These are phyloP conservation scores for Citrus medica DNA, from an alignment of 345 rosid genomes.

Conservation along the genomic window DNA sequence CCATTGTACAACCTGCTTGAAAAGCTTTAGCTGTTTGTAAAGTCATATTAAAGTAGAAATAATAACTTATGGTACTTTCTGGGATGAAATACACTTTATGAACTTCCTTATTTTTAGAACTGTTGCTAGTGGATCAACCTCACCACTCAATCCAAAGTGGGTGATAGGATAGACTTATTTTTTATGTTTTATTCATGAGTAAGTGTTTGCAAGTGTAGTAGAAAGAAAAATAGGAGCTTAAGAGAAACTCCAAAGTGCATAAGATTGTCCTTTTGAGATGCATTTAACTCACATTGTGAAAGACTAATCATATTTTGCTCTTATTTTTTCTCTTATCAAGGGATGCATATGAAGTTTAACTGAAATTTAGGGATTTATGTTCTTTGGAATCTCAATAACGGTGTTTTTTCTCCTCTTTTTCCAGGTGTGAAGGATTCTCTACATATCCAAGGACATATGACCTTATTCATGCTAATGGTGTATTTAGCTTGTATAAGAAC, in stretches of 20 bases:
- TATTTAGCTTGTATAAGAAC: slow-evolving; percentile 76
- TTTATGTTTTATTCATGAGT: neutral
- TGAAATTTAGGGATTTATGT: neutral
- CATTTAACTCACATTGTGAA: neutral
- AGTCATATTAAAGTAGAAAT: neutral
- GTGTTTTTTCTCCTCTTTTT: neutral
- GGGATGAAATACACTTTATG: neutral
- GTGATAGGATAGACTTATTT: neutral
- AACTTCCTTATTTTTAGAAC: neutral
- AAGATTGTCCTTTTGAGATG: neutral
- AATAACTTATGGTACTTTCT: neutral
- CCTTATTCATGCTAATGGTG: slow-evolving; percentile 76
- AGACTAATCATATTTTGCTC: neutral
- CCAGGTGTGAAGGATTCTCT: slow-evolving; percentile 99
- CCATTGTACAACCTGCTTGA: neutral
- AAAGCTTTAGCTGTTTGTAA: neutral
- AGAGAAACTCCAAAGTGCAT: neutral
- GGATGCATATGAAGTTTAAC: neutral
- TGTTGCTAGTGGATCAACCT: neutral
- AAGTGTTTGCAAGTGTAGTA: neutral
- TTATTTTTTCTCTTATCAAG: neutral
- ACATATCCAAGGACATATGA: slow-evolving; percentile 97
- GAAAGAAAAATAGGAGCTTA: neutral
- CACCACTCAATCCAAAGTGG: neutral
- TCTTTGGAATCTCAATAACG: neutral